Evolutionary conservation across 2,329 filamentous ascomycete genomes (phyloP), one percentile per base, ranked within the genome.

Genomic region (Parascedosporium putredinis): DNA sequence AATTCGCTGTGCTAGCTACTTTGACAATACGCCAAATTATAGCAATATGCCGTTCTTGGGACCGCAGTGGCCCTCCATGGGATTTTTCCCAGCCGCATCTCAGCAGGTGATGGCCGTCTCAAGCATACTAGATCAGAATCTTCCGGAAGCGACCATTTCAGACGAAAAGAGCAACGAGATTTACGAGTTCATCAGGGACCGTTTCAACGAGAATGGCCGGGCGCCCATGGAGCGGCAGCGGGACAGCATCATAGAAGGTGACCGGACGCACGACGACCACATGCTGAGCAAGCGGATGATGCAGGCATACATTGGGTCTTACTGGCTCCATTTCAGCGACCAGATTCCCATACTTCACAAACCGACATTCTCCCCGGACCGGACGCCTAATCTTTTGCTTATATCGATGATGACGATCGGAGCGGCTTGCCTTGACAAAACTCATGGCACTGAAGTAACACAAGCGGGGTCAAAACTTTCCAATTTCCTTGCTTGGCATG

Each of bases 341-440:
- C 93, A 97, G 63, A 75, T 97, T 55, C 93, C 93, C 1, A 95
- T 98, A 52, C 72, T 97, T 45, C 93, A 98, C 66, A 88, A 90
- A 60, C 89, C 93, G 3, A 96, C 91, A 0, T 98, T 97, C 65
- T 86, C 83, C 4, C 84, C 91, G 0, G 88, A 95, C 60, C 86
- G 82, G 54, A 93, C 88, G 22, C 88, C 88, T 0, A 90, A 88
- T 56, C 71, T 95, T 18, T 73, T 97, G 6, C 70, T 98, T 14
- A 76, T 97, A 31, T 82, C 88, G 8, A 88, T 97, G 65, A 94
- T 97, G 74, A 84, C 88, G 5, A 89, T 97, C 53, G 93, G 93
- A 5, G 91, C 90, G 4, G 87, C 88, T 2, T 95, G 88, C 54
- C 69, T 97, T 34, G 90, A 96, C 60, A 88, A 88, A 61, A 79